phyloP scores from a whole-genome alignment of 2,329 filamentous ascomycete genomes.

The Pseudofabraea citricarpa region DNA sequence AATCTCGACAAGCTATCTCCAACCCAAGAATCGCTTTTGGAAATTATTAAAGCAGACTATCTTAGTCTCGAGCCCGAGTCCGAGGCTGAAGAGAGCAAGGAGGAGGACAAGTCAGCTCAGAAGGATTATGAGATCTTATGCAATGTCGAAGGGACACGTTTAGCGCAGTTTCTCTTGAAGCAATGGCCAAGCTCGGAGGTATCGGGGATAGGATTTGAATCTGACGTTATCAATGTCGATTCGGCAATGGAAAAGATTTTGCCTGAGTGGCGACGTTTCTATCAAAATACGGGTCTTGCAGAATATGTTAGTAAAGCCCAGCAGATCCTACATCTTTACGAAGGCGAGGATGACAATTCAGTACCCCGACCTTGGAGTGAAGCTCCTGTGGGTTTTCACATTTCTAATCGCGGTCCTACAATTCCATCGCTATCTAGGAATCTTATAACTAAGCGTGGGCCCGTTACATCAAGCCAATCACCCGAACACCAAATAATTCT shows the following conservation, averaged over 20 bases:
- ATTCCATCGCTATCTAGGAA: conserved; percentile 10
- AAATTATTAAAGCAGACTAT: conserved; percentile 7
- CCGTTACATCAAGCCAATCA: conserved; percentile 2
- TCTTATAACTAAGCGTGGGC: conserved; percentile 6
- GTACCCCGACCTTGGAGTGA: conserved; percentile 4
- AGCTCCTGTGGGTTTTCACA: conserved; percentile 1
- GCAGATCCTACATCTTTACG: conserved; percentile 28
- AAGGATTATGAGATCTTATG: conserved; percentile 24
- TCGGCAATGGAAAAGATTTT: conserved; percentile 33
- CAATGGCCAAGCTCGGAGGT: conserved; percentile 40
- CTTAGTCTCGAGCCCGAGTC: conserved; percentile 3
- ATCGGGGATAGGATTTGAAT: conserved; percentile 22
- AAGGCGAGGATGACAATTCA: conserved; percentile 4
- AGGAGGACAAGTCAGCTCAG: conserved; percentile 17
- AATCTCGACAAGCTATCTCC: conserved; percentile 6
- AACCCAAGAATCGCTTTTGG: conserved; percentile 7
- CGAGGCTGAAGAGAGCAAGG: conserved; percentile 1
- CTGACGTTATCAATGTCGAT: conserved; percentile 30
- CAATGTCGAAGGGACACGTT: conserved; percentile 27
- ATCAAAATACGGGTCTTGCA: conserved; percentile 40
- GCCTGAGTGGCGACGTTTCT: conserved; percentile 42
- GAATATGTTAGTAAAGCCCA: conserved; percentile 40
- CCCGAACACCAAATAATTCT: background rate
- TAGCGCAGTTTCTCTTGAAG: conserved; percentile 34
- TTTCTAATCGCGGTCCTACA: conserved; percentile 4